Base-by-base conservation (phyloP, 306 rosid species). In the Parietaria judaica region DNA sequence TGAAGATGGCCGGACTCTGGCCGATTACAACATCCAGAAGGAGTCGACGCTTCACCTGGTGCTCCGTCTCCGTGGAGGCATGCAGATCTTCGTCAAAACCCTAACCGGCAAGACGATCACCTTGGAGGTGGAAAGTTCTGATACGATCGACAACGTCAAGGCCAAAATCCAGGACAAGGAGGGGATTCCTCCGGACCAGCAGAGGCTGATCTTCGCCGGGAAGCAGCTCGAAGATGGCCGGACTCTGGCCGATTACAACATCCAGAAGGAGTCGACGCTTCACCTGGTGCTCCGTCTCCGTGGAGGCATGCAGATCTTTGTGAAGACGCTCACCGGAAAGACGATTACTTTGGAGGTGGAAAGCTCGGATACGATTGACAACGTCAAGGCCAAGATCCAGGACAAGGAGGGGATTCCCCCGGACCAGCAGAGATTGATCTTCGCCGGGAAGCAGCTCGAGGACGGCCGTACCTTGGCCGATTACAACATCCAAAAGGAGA, bases 261-360 rank as follows among this genome's bases (percentile, higher is more conserved):
- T 78, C 56, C 82, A 78, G 70, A 78, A 78, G 60, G 82, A 78
- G 11, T 73, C 78, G 0, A 78, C 82, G 1, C 72, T 78, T 2
- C 82, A 78, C n/a, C 70, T 78, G 12, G 82, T 78, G 5, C 82
- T 78, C 2, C 75, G 82, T n/a, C 60, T 78, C 31, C 58, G 76
- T 1, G 74, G 83, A 5, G 81, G 81, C 0, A 77, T 77, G 81
- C 81, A 77, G 72, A 77, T 77, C 56, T 78, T 76, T 38, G 81
- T 76, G 14, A 78, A 78, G 35, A 74, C 83, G 51, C 60, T 74
- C 0, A 78, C 83, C 2, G 83, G 83, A 0, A 78, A 78, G 72
- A 78, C 79, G 0, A 78, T 78, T 14, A 78, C 77, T 0, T 11
- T 78, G 0, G 79, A 78, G 77, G 83, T 78, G 14, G 83, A 78